phyloP scores from a whole-genome alignment of 257 asterid genomes.

The Henckelia pumila region DNA sequence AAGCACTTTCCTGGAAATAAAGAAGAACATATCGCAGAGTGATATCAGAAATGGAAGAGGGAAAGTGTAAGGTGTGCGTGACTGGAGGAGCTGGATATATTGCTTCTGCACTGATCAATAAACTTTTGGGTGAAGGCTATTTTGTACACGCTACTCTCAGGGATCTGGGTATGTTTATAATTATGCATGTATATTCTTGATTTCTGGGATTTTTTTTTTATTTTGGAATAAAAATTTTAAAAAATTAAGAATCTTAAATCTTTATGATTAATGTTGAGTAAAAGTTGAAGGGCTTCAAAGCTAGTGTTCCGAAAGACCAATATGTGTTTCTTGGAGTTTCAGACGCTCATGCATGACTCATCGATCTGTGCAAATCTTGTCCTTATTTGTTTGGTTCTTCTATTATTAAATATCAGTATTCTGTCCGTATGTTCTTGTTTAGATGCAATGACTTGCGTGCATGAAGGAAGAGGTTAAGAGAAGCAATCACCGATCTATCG shows the following conservation, averaged over 20 bases:
- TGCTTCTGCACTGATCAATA: slow-evolving; percentile 37
- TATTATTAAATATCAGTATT: too few species aligned
- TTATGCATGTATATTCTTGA: background rate
- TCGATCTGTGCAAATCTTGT: too few species aligned
- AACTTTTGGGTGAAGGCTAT: slow-evolving; percentile 40
- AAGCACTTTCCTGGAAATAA: too few species aligned
- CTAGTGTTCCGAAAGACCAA: too few species aligned
- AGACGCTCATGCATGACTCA: too few species aligned
- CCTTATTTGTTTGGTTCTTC: too few species aligned
- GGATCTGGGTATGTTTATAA: slow-evolving; percentile 31
- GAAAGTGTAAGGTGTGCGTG: slow-evolving; percentile 37
- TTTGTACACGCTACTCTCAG: slow-evolving; percentile 50
- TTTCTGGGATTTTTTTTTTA: background rate
- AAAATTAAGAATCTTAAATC: background rate
- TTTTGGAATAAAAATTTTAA: too few species aligned
- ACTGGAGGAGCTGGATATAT: slow-evolving; percentile 48
- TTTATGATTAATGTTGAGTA: background rate
- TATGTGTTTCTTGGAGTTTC: too few species aligned
- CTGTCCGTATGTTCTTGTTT: too few species aligned
- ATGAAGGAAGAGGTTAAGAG: too few species aligned
- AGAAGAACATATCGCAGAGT: background rate
- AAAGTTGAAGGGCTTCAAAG: background rate
- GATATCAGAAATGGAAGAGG: slow-evolving; percentile 25
- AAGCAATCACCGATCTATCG: too few species aligned
- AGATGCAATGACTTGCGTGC: too few species aligned